Conservation (phyloP, 2,329 filamentous ascomycete genomes). For the Volutella citrinella region DNA sequence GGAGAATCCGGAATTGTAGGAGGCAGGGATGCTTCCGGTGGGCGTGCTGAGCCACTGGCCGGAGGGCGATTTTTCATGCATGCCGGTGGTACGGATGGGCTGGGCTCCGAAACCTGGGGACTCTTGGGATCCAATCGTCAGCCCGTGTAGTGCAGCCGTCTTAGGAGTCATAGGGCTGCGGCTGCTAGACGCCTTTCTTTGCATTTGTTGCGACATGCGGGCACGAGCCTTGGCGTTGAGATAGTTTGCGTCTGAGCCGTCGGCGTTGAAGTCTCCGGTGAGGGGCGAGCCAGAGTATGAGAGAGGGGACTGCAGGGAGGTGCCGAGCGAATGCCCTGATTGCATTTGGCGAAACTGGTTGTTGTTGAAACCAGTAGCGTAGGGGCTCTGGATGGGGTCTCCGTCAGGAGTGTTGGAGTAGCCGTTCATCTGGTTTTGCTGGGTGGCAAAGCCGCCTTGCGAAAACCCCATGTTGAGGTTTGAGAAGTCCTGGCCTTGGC, state of each 20-base stretch:
- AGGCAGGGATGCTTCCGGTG: conserved; percentile 73
- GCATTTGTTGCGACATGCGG: conserved; percentile 60
- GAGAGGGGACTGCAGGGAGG: conserved; percentile 43
- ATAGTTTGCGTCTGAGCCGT: conserved; percentile 52
- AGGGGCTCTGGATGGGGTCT: conserved; percentile 88
- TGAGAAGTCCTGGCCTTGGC: conserved; percentile 55
- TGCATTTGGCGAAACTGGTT: conserved; percentile 74
- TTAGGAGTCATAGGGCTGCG: conserved; percentile 84
- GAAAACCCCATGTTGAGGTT: conserved; percentile 57
- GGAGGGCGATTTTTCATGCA: conserved; percentile 80
- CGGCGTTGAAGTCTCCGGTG: conserved; percentile 47
- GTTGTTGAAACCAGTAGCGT: conserved; percentile 74
- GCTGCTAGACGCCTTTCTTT: conserved; percentile 70
- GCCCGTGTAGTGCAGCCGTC: conserved; percentile 70
- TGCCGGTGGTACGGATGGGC: conserved; percentile 68
- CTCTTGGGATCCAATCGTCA: conserved; percentile 67
- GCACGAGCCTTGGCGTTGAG: conserved; percentile 61
- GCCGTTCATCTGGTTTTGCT: conserved; percentile 70
- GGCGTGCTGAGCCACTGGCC: conserved; percentile 88
- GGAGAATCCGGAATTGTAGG: conserved; percentile 83
- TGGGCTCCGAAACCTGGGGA: conserved; percentile 71
- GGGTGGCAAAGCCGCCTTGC: conserved; percentile 50
- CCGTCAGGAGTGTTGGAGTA: conserved; percentile 92
- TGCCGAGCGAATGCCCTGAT: conserved; percentile 54
- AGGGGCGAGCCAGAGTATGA: conserved; percentile 38